These are phyloP conservation scores for Mycena olivaceomarginata DNA, from an alignment of 768 basidiomycete genomes.

Conservation along the genomic window DNA sequence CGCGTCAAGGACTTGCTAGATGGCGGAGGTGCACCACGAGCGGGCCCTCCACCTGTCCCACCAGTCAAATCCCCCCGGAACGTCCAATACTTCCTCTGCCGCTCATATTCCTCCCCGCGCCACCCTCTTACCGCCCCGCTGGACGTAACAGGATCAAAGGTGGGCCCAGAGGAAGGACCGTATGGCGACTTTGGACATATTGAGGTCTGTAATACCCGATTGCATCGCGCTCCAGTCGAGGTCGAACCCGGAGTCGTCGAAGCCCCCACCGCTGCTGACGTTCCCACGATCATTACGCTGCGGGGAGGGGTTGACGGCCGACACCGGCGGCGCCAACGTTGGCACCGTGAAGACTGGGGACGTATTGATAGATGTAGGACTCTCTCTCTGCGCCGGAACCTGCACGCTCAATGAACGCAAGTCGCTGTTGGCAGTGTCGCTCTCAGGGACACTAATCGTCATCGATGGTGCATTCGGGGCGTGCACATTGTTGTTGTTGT, in stretches of 20 bases:
- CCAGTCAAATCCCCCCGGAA: constrained; percentile 74
- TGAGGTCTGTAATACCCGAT: constrained; percentile 53
- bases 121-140: constrained; percentile 60
- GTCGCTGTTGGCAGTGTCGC: constrained; percentile 63
- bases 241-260: constrained; percentile 62
- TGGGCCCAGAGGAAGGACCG: constrained; percentile 39
- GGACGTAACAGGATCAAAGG: constrained; percentile 62
- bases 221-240: constrained; percentile 60
- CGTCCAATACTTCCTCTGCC: constrained; percentile 71
- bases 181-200: constrained; percentile 52
- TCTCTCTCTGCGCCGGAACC: too few relatives aligned
- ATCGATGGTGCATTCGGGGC: not conserved
- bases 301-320: not conserved
- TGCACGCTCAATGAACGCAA: constrained; percentile 67
- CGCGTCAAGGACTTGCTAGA: too few relatives aligned
- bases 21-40: not conserved
- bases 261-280: constrained; percentile 20
- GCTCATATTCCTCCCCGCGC: constrained; percentile 67
- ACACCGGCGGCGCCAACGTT: constrained; percentile 37
- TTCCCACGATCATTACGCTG: not conserved
- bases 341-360: constrained; percentile 15
- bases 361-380: constrained; percentile 10
- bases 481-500: not conserved
- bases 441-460: constrained; percentile 63
- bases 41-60: constrained; percentile 36